These are phyloP conservation scores for Candida piceae DNA, from an alignment of 805 yeast genomes.

Conservation along the genomic window DNA sequence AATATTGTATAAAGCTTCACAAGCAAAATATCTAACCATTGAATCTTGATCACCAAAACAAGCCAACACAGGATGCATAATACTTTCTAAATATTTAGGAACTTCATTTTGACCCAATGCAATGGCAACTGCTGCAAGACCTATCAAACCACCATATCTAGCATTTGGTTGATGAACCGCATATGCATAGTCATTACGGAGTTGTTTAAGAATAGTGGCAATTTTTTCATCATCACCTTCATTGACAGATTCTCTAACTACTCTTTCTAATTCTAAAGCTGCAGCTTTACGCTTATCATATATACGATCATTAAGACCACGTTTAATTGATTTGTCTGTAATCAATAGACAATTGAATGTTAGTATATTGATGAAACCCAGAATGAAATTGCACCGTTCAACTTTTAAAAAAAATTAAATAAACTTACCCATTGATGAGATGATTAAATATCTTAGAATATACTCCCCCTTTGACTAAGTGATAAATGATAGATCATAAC, in stretches of 20 bases:
- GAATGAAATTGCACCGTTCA: no score
- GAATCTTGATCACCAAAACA: constrained; percentile 97
- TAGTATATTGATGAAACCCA: constrained; percentile 4
- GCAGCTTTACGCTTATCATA: constrained; percentile 77
- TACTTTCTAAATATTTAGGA: constrained; percentile 75
- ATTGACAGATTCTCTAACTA: constrained; percentile 64
- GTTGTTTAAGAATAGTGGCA: constrained; percentile 61
- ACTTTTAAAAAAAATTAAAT: no score
- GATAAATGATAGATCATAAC: no score
- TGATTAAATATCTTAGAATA: no score
- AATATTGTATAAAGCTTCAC: constrained; percentile 91
- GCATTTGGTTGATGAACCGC: constrained; percentile 83
- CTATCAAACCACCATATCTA: constrained; percentile 92
- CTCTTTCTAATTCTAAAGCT: constrained; percentile 71
- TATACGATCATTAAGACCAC: constrained; percentile 67
- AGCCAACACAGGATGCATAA: constrained; percentile 88
- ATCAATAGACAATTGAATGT: no score
- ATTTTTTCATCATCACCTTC: constrained; percentile 58
- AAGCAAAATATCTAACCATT: constrained; percentile 94
- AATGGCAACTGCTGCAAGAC: constrained; percentile 91
- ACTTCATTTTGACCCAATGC: constrained; percentile 85
- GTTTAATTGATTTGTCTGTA: constrained; percentile 55
- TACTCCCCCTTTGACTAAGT: no score
- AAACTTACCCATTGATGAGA: constrained; percentile 16
- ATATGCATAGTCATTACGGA: constrained; percentile 73